Evolutionary conservation across 1,284 basidiomycete genomes (phyloP), one percentile per base, ranked within the genome.

Genomic region (Stygiomarasmius scandens): DNA sequence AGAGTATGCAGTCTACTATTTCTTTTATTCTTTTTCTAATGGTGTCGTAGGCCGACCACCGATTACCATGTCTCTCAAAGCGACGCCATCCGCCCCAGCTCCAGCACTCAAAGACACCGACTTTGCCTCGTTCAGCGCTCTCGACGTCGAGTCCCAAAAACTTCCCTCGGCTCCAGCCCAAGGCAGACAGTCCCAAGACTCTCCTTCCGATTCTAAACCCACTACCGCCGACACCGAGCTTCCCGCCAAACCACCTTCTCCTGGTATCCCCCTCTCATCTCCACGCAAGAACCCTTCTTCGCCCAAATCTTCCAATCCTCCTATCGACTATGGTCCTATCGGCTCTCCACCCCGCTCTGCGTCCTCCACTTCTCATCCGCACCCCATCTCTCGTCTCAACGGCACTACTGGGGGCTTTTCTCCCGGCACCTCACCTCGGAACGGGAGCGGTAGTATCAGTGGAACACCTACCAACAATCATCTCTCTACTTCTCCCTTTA

Each of bases 81-180:
- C 87, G 0, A 82, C 87, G 0, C 89, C 90, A 9, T 87, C 87
- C 4, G 89, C 87, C 2, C 90, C 90, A n/a, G 90, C 90, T 0
- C 86, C 90, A 1, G 83, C 89, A 0, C 75, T 90, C 52, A 83
- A 88, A 62, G 86, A 89, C 64, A 88, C 86, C 56, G 90, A 92
- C 61, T 89, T 94, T 63, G 80, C 84, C 0, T 83, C 86, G 0
- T 90, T 90, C 60, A 84, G 84, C 5, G 67, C 69, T 6, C 61
- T 80, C 10, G 83, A 86, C 58, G n/a, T n/a, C n/a, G 84, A 86
- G 59, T 68, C 71, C 24, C 77, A 75, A 60, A 75, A 80, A 62
- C 72, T 81, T 3, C 72, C 81, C 2, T 72, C 65, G 41, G 78
- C 81, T 8, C 81, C 82, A 25, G 79, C 81, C 2, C 76, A 77